Conservation (phyloP, 225 moss, liverwort and hornwort genomes). For the Pleurozium schreberi region DNA sequence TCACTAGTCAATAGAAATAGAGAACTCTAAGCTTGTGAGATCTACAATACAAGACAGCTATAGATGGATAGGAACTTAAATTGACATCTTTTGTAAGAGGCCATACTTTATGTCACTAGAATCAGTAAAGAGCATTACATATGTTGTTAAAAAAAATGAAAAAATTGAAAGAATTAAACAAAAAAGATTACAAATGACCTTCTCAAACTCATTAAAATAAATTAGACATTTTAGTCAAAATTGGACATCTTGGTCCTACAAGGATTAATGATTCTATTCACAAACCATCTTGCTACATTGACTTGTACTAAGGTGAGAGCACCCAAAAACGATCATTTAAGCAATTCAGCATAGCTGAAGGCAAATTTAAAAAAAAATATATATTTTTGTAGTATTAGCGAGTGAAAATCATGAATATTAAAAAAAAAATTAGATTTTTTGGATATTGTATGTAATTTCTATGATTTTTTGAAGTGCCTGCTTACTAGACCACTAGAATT, state of each 20-base stretch:
- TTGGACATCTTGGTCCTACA: background rate
- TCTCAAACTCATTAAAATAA: too few relatives aligned
- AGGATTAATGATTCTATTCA: background rate
- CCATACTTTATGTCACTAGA: background rate
- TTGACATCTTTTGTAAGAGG: background rate
- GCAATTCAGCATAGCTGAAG: too few relatives aligned
- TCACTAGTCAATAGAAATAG: too few relatives aligned
- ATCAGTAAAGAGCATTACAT: background rate
- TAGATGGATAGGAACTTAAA: background rate
- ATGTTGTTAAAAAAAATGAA: background rate
- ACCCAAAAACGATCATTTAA: too few relatives aligned
- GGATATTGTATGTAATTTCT: too few relatives aligned
- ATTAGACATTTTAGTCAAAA: background rate
- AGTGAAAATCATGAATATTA: too few relatives aligned
- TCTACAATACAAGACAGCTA: background rate
- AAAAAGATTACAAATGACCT: background rate
- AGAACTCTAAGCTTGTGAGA: background rate
- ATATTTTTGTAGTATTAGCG: too few relatives aligned
- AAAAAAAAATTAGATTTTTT: too few relatives aligned
- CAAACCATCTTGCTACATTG: background rate
- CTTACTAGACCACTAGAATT: too few relatives aligned
- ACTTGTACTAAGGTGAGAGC: rapidly evolving
- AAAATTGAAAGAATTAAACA: background rate
- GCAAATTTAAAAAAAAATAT: too few relatives aligned
- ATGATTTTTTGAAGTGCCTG: too few relatives aligned